Evolutionary conservation across 208 protist species (phyloP).

Genomic region (Acanthamoeba pearcei): DNA sequence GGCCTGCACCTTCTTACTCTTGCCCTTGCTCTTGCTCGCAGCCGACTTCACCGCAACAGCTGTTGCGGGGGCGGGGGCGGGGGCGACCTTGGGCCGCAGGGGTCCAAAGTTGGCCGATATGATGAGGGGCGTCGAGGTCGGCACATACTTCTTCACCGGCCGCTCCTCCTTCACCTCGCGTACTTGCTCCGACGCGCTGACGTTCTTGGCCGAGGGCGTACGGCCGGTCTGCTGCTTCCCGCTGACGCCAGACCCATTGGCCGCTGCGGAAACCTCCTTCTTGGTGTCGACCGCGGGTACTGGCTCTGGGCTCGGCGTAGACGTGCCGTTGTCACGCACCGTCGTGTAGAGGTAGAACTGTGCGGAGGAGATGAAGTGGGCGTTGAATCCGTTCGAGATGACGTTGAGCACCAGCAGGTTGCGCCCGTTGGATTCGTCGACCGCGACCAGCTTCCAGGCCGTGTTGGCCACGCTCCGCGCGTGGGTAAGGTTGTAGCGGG

Average conservation of each 20-base stretch:
- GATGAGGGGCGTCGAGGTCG: background rate
- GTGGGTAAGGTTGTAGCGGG: background rate
- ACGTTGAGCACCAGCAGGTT: conserved; percentile 22
- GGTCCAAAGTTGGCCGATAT: conserved; percentile 20
- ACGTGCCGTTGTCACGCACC: background rate
- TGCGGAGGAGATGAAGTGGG: background rate
- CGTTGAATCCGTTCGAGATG: background rate
- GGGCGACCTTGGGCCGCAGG: background rate
- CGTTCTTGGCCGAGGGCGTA: too few species aligned
- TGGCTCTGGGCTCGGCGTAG: background rate
- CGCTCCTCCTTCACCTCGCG: background rate
- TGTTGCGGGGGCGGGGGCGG: background rate
- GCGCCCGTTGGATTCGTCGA: background rate
- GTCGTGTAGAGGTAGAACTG: background rate
- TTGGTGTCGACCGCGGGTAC: background rate
- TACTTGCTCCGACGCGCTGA: background rate
- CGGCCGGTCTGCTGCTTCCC: background rate
- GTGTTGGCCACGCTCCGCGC: background rate
- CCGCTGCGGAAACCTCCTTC: background rate
- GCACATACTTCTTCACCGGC: conserved; percentile 14
- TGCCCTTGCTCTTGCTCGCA: background rate
- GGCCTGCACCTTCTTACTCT: background rate
- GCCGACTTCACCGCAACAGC: too few species aligned
- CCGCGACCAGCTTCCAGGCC: background rate
- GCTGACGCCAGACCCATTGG: too few species aligned